phyloP scores from a whole-genome alignment of 192 early-diverging fungal species.

The Spizellomyces sp. region DNA sequence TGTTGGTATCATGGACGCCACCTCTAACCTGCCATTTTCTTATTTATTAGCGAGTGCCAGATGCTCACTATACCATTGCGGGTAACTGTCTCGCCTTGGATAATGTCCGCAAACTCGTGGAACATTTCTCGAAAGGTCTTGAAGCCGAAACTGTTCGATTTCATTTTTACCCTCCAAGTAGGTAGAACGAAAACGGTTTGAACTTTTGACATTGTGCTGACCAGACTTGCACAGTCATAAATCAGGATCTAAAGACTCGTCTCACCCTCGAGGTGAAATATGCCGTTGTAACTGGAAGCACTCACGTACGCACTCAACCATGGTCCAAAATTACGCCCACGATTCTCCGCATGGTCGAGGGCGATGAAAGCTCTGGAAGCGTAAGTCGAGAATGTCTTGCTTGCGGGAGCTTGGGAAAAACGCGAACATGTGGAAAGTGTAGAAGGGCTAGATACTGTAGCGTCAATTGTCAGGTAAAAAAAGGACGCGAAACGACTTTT shows the following conservation, averaged over 20 bases:
- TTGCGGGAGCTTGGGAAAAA: constrained; percentile 34
- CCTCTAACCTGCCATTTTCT: background rate
- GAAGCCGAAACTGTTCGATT: constrained; percentile 31
- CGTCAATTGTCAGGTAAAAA: constrained; percentile 46
- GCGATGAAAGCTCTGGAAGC: background rate
- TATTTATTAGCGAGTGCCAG: constrained; percentile 7
- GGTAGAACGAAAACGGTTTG: background rate
- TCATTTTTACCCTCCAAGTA: constrained; percentile 37
- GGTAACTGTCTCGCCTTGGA: constrained; percentile 27
- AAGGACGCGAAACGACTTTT: background rate
- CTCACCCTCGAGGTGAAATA: constrained; percentile 42
- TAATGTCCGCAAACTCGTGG: constrained; percentile 27
- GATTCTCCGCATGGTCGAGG: no score
- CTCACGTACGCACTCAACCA: constrained; percentile 17
- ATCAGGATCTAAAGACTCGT: constrained; percentile 26
- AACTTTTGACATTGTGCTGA: background rate
- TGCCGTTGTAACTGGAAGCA: constrained; percentile 28
- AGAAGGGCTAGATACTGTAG: constrained; percentile 32
- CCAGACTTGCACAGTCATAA: constrained; percentile 5
- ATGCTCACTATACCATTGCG: constrained; percentile 41
- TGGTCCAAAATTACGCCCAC: no score
- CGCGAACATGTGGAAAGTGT: constrained; percentile 34
- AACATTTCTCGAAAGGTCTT: constrained; percentile 33
- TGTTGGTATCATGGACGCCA: no score
- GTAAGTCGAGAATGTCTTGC: constrained; percentile 33